Base-by-base conservation (phyloP, 2,329 filamentous ascomycete genomes). In the Xylariaceae sp. region DNA sequence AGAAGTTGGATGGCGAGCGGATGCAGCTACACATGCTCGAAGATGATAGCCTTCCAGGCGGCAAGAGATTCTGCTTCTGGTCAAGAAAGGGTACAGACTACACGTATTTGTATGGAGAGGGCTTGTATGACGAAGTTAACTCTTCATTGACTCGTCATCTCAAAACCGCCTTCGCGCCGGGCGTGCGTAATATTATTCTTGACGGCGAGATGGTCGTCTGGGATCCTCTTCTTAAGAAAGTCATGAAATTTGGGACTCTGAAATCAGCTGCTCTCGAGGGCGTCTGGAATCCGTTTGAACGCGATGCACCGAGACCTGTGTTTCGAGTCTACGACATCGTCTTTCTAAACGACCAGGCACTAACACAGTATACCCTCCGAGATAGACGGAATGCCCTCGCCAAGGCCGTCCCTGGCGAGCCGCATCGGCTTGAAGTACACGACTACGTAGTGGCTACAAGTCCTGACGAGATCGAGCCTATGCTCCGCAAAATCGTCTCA, bases 131-230 rank as follows among this genome's bases (percentile, higher is more conserved):
- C 63, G 91, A 96, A 64, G 83, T 88, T 5, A 86, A 87, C 36
- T 88, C 89, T 6, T 87, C 92, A 6, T 73, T 98, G 49, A 96
- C 94, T 0, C 83, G 91, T 29, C 88, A 96, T 70, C 78, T 98
- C 17, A 85, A 85, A 49, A 80, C 86, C 36, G 92, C 91, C 0
- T 98, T 99, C 71, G 80, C 87, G 2, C 78, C 86, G 1, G 87
- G 88, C 1, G 92, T 98, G 0, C 82, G 88, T 14, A 97, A 91
- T 69, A 82, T 96, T 63, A 96, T 99, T 46, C 81, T 99, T 0
- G 95, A 99, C 67, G 95, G 95, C 8, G 95, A 99, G 73, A 99
- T 99, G 95, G 92, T 99, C 56, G 96, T 93, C 0, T 99, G 95
- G 95, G 92, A 98, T 70, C 90, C 92, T 59, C 86, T 88, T 40